These are phyloP conservation scores for Diaporthe australafricana DNA, from an alignment of 2,329 filamentous ascomycete genomes.

Conservation along the genomic window DNA sequence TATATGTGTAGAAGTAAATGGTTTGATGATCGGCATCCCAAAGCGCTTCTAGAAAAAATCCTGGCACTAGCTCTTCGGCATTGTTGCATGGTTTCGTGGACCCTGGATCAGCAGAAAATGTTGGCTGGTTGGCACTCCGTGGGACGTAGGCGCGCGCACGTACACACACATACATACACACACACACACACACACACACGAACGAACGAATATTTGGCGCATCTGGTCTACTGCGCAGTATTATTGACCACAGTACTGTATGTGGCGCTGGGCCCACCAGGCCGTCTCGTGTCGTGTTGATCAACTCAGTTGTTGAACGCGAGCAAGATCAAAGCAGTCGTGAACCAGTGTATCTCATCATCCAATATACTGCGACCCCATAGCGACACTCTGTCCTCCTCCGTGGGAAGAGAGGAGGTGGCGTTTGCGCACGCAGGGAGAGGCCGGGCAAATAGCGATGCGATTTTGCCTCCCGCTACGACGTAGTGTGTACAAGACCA, in stretches of 20 bases:
- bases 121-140: neutral
- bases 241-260: too few species aligned
- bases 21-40: constrained; percentile 23
- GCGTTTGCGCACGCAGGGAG: neutral
- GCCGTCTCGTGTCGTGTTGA: neutral
- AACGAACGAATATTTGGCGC: neutral
- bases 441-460: neutral
- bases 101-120: constrained; percentile 15
- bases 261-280: neutral
- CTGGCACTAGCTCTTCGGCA: constrained; percentile 25
- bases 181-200: neutral
- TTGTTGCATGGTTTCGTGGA: constrained; percentile 9
- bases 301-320: neutral
- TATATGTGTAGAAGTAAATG: constrained; percentile 18
- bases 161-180: neutral
- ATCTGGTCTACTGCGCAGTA: neutral
- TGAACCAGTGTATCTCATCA: neutral
- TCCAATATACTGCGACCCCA: neutral
- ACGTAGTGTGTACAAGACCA: neutral
- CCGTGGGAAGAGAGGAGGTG: neutral
- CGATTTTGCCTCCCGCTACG: neutral
- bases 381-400: too few species aligned
- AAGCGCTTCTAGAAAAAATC: constrained; percentile 25
- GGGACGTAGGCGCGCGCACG: too few species aligned
- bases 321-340: neutral